Evolutionary conservation across 75 land plant genomes (phyloP), one percentile per base, ranked within the genome.

Genomic region (Pinus albicaulis): DNA sequence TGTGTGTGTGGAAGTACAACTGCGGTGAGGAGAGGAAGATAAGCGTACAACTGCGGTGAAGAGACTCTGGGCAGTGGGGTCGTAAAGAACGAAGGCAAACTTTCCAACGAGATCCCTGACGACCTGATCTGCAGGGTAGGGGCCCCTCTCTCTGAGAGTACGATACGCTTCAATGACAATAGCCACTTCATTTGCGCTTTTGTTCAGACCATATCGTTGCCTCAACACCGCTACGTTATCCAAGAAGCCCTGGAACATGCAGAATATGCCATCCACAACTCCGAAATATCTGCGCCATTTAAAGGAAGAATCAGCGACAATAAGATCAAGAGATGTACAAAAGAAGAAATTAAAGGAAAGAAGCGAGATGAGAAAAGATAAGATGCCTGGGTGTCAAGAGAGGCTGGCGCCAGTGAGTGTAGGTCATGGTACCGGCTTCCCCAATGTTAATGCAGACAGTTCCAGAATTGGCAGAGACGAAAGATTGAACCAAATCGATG

Each of bases 201-300:
- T 28, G 31, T 28, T 28, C 31, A 28, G 31, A 28, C 31, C 31
- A 28, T 28, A 28, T 28, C 31, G 31, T 28, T 28, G 31, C 31
- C 31, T 28, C 31, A 28, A 28, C 31, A 15, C 55, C 19, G 93
- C 78, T 72, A 96, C 75, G 78, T 93, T 96, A 73, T 94, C 93
- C 73, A 93, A 58, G 65, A 83, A 83, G 59, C 99, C 99, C 57
- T 92, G 83, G 57, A 96, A 94, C 81, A 96, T 52, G 82, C 99
- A 93, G 78, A 90, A 92, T 38, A 96, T 89, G 76, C 88, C 90
- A 76, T 74, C 75, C 15, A 56, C 75, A 26, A 26, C 75, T 8
- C 16, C 75, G 28, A 53, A 53, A 19, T 14, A 11, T 14, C n/a
- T 72, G 74, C n/a, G 17, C 0, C 0, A 57, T 14, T 57, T 1